These are phyloP conservation scores for Aspergillus sparsus DNA, from an alignment of 495 filamentous ascomycete species.

Conservation along the genomic window DNA sequence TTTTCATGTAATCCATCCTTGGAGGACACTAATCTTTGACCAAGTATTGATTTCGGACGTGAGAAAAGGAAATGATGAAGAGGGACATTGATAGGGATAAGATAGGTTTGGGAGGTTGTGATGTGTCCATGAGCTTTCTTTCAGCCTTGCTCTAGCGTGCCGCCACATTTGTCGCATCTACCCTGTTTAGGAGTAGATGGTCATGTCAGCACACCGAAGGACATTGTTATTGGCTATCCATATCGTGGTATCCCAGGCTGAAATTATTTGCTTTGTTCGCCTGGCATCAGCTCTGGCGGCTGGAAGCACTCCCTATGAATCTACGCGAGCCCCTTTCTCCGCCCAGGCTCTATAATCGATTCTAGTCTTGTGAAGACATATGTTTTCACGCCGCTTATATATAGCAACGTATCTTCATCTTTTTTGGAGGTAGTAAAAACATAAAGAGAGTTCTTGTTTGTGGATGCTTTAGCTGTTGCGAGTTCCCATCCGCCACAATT, in stretches of 20 bases:
- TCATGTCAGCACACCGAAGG: background rate
- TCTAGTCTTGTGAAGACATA: background rate
- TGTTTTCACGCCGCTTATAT: too few species aligned
- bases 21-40: background rate
- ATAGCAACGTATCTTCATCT: too few species aligned
- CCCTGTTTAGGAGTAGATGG: too few species aligned
- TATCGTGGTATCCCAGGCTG: background rate
- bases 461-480: too few species aligned
- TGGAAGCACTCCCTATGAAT: background rate
- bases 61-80: background rate
- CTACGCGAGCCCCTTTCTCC: background rate
- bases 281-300: background rate
- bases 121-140: too few species aligned
- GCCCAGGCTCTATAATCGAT: background rate
- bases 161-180: too few species aligned
- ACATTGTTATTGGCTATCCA: background rate
- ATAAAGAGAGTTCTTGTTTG: too few species aligned
- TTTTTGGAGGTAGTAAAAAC: too few species aligned
- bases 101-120: background rate
- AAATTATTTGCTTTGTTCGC: background rate
- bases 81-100: background rate
- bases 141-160: too few species aligned
- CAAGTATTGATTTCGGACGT: background rate
- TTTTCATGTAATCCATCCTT: background rate
- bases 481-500: too few species aligned